These are phyloP conservation scores for Taxillus chinensis DNA, from an alignment of 164 flowering plant genomes.

Conservation along the genomic window DNA sequence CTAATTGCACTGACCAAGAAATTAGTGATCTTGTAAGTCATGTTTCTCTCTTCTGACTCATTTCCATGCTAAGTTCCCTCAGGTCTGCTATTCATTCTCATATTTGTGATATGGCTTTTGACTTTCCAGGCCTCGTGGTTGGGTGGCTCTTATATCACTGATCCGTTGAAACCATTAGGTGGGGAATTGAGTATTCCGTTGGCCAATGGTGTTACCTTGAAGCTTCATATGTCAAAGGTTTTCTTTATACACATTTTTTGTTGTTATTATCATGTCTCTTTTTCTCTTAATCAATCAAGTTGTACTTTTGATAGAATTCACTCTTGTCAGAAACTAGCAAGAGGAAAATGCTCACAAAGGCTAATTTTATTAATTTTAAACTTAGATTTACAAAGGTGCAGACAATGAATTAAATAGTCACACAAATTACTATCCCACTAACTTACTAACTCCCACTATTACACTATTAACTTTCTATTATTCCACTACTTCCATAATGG, in stretches of 20 bases:
- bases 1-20: conserved; percentile 39
- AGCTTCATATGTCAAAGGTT: conserved; percentile 73
- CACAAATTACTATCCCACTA: too few relatives aligned
- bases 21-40: conserved; percentile 48
- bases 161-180: conserved; percentile 23
- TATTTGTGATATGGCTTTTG: conserved; percentile 4
- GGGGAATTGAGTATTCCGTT: conserved; percentile 52
- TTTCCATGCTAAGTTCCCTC: neutral
- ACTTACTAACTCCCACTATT: too few relatives aligned
- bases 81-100: neutral
- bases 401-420: too few relatives aligned
- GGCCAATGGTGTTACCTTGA: conserved; percentile 40
- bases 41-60: neutral
- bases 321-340: too few relatives aligned
- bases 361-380: too few relatives aligned
- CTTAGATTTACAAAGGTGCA: too few relatives aligned
- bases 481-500: too few relatives aligned
- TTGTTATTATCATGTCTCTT: too few relatives aligned
- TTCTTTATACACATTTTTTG: neutral
- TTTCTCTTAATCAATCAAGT: too few relatives aligned
- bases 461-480: too few relatives aligned
- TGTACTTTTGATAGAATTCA: too few relatives aligned
- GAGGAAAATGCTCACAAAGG: too few relatives aligned
- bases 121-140: conserved; percentile 58
- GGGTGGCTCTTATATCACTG: conserved; percentile 72